Conservation (phyloP, 352 stramenopile species). For the Globisporangium splendens region DNA sequence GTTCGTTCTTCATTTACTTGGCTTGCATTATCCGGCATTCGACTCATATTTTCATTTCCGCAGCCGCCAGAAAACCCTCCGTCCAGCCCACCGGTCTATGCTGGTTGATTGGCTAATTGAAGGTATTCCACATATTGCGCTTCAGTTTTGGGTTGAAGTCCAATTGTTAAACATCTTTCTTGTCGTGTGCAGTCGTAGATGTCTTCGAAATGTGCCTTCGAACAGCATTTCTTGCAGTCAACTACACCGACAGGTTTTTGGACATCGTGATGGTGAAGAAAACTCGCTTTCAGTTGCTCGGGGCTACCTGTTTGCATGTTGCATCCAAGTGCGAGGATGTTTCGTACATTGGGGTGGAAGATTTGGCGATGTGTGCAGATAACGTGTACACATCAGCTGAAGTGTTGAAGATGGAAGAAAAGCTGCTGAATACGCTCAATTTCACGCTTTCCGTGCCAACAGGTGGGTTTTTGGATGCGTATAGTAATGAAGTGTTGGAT, state of each 20-base stretch:
- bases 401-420: slow-evolving; percentile 90
- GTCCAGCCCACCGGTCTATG: slow-evolving; percentile 86
- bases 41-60: slow-evolving; percentile 5
- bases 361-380: slow-evolving; percentile 89
- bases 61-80: slow-evolving; percentile 78
- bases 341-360: slow-evolving; percentile 90
- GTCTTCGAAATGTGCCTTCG: slow-evolving; percentile 91
- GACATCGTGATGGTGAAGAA: slow-evolving; percentile 89
- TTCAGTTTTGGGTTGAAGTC: not conserved
- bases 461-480: slow-evolving; percentile 29
- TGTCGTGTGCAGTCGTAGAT: slow-evolving; percentile 72
- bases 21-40: not conserved
- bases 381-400: slow-evolving; percentile 89
- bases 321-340: slow-evolving; percentile 91
- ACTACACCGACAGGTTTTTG: slow-evolving; percentile 88
- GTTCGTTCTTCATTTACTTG: slow-evolving; percentile 20
- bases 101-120: slow-evolving; percentile 92
- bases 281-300: slow-evolving; percentile 87
- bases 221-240: slow-evolving; percentile 88
- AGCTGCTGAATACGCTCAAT: slow-evolving; percentile 90
- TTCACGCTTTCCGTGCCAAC: slow-evolving; percentile 89
- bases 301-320: slow-evolving; percentile 87
- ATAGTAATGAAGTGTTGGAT: not conserved
- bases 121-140: slow-evolving; percentile 29
- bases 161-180: not conserved